Percentiles rank a stretch among this genome's conserved stretches.
Evolutionary conservation across 352 stramenopile species (phyloP).

Genomic region (Phytophthora pini): DNA sequence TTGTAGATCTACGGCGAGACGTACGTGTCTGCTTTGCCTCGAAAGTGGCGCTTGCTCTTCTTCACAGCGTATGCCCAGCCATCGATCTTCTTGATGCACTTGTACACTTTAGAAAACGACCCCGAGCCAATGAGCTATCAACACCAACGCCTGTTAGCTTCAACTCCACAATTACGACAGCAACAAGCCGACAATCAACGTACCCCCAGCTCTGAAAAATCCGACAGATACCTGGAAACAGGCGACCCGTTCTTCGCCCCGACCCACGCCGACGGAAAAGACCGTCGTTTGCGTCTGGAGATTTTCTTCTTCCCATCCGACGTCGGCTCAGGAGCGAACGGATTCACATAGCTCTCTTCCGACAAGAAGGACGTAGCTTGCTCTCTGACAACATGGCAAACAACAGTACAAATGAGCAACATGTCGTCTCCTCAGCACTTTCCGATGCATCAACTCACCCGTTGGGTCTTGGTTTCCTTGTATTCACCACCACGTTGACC

Average conservation of each 20-base stretch:
- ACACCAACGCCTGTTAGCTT: constrained; percentile 4
- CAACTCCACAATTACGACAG: neutral
- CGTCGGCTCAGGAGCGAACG: constrained; percentile 63
- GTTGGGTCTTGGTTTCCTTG: constrained; percentile 38
- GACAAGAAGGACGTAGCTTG: constrained; percentile 32
- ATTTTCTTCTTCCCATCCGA: constrained; percentile 67
- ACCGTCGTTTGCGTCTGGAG: constrained; percentile 68
- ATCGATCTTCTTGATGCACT: constrained; percentile 89
- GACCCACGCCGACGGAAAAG: constrained; percentile 60
- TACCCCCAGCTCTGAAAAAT: constrained; percentile 83
- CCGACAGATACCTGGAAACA: constrained; percentile 80
- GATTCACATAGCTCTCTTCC: constrained; percentile 70
- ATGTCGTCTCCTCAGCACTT: neutral
- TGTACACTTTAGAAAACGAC: constrained; percentile 89
- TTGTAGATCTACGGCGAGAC: constrained; percentile 8
- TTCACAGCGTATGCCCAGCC: constrained; percentile 89
- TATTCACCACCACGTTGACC: constrained; percentile 31
- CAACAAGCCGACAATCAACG: constrained; percentile 10
- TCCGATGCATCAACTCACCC: constrained; percentile 25
- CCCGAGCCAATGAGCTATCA: constrained; percentile 79
- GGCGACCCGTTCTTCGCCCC: constrained; percentile 36
- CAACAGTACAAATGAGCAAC: constrained; percentile 13
- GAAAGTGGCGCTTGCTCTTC: constrained; percentile 87
- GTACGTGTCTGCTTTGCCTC: constrained; percentile 84
- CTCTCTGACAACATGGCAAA: constrained; percentile 24